Percentiles rank a stretch among this genome's conserved stretches.
phyloP scores from a whole-genome alignment of 345 rosid species.

The Excoecaria cochinchinensis region DNA sequence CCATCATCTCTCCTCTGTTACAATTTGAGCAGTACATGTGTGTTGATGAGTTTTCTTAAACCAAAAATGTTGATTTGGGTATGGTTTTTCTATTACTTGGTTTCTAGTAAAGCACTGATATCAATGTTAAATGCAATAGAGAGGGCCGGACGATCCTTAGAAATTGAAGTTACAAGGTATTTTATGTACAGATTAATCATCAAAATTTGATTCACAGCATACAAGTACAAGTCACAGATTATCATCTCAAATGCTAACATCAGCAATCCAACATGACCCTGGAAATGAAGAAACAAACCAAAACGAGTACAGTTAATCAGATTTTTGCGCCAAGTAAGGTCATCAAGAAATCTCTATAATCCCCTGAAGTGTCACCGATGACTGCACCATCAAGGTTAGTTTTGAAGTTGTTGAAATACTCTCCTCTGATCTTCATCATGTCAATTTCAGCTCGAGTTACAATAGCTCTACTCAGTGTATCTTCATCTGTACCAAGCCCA shows the following conservation, averaged over 20 bases:
- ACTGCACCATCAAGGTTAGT: slow-evolving; percentile 60
- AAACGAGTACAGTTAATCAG: slow-evolving; percentile 26
- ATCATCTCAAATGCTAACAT: not conserved
- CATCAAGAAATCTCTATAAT: slow-evolving; percentile 57
- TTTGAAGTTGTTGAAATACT: slow-evolving; percentile 51
- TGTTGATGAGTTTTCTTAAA: too few relatives aligned
- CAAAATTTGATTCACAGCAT: not conserved
- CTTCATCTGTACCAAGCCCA: slow-evolving; percentile 93
- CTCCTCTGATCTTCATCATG: slow-evolving; percentile 61
- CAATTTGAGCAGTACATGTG: too few relatives aligned
- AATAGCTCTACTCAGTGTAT: slow-evolving; percentile 70
- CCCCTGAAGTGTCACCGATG: slow-evolving; percentile 65
- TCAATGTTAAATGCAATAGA: too few relatives aligned
- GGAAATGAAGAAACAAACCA: not conserved
- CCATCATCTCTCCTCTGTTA: not conserved
- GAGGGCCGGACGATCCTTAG: too few relatives aligned
- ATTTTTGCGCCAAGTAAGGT: slow-evolving; percentile 58
- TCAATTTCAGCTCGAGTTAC: slow-evolving; percentile 78
- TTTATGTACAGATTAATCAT: not conserved
- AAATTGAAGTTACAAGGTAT: too few relatives aligned
- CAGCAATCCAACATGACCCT: not conserved
- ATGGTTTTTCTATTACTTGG: too few relatives aligned
- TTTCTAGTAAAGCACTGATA: too few relatives aligned
- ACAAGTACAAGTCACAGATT: not conserved
- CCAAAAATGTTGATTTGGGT: too few relatives aligned